Base-by-base conservation (phyloP, 1,284 basidiomycete species). In the Ceratobasidium sp. region DNA sequence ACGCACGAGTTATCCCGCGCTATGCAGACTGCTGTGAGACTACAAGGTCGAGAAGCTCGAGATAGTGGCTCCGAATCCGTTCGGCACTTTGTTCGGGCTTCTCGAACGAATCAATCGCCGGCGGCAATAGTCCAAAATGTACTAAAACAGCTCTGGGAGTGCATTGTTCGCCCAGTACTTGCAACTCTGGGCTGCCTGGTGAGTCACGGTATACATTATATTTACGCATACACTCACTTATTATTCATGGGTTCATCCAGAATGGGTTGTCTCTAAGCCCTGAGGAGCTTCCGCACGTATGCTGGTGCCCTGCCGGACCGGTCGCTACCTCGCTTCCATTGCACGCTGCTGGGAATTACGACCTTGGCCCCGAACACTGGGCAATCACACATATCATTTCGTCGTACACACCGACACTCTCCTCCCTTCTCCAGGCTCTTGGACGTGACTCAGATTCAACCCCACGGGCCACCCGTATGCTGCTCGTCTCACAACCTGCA, bases 311-410 rank as follows among this genome's bases (percentile, higher is more conserved):
- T 36, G 21, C 16, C 21, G 49, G 48, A 18, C 59, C 59, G 16
- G 48, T 33, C 9, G 48, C 61, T 21, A 62, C 46, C 5, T 72
- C 33, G 5, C 42, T 72, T 6, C 71, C 71, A 8, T 36, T 72
- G 12, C 71, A 72, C 42, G 71, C 71, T 9, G 71, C 71, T 14
- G 71, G 71, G 2, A 49, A 51, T 16, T 72, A 72, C 30, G 61
- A 46, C 3, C 36, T 36, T 11, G 61, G 51, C n/a, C 18, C 49
- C 6, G 62, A 66, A n/a, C 62, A 66, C 36, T 66, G 62, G 48
- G 59, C 59, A 23, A 54, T 28, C 18, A 63, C 30, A 9, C 51
- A 62, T 30, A 28, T 66, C 53, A n/a, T 66, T 25, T 72, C 60
- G 7, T 54, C 71, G 1, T 72, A 72, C 30, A 72, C 53, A 18